Evolutionary conservation across 2,329 filamentous ascomycete species (phyloP).

Genomic region (Dothideomycetes sp.): DNA sequence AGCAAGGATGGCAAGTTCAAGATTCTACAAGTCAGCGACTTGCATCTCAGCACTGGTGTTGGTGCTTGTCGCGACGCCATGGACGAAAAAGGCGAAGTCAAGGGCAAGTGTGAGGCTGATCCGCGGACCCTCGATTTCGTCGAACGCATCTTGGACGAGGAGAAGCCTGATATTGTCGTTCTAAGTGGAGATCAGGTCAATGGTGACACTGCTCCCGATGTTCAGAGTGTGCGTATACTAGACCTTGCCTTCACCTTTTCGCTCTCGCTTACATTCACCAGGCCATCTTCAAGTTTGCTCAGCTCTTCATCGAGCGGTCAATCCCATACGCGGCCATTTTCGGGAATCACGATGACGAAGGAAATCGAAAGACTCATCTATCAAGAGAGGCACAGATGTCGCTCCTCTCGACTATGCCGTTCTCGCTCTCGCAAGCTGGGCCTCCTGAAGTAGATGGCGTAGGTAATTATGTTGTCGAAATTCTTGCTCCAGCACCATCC

Average conservation of each 20-base stretch:
- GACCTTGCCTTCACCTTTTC: background rate
- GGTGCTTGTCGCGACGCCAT: slow-evolving; percentile 79
- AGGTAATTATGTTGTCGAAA: slow-evolving; percentile 89
- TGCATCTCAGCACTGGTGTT: slow-evolving; percentile 84
- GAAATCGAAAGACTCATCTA: slow-evolving; percentile 42
- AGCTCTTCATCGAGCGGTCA: slow-evolving; percentile 71
- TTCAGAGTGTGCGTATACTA: slow-evolving; percentile 62
- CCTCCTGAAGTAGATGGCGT: slow-evolving; percentile 78
- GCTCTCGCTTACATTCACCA: slow-evolving; percentile 21
- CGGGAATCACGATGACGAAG: slow-evolving; percentile 95
- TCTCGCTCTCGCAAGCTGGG: slow-evolving; percentile 75
- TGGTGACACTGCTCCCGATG: slow-evolving; percentile 82
- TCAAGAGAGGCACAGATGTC: slow-evolving; percentile 71
- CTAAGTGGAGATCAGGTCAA: slow-evolving; percentile 93
- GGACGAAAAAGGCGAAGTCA: slow-evolving; percentile 56
- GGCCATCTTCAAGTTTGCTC: slow-evolving; percentile 88
- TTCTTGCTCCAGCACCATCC: slow-evolving; percentile 66
- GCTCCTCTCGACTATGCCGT: slow-evolving; percentile 75
- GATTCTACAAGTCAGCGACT: slow-evolving; percentile 90
- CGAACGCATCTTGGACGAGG: slow-evolving; percentile 70
- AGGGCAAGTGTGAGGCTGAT: slow-evolving; percentile 80
- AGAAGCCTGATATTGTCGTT: slow-evolving; percentile 86
- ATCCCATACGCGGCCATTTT: slow-evolving; percentile 93
- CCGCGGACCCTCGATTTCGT: slow-evolving; percentile 86
- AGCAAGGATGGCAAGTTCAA: slow-evolving; percentile 89